phyloP scores from a whole-genome alignment of 441 rosid species.

The Cnidoscolus chayamansa region DNA sequence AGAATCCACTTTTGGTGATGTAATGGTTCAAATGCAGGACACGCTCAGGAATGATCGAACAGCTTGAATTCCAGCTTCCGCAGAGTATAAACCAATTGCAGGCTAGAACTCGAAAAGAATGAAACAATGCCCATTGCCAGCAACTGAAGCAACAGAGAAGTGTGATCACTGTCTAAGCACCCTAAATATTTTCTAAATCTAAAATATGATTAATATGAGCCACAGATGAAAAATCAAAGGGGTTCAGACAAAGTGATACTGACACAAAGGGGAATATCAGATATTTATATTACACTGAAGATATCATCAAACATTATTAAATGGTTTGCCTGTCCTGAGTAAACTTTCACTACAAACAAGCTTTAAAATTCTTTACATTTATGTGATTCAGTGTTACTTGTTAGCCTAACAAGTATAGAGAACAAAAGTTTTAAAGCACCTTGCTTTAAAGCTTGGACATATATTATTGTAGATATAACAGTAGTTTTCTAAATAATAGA shows the following conservation, averaged over 20 bases:
- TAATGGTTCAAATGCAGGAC: neutral
- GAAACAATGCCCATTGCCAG: neutral
- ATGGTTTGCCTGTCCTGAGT: neutral
- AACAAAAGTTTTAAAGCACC: neutral
- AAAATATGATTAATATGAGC: neutral
- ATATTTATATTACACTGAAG: neutral
- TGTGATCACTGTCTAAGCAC: neutral
- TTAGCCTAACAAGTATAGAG: neutral
- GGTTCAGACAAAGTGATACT: neutral
- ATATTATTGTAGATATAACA: neutral
- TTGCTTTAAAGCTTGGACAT: neutral
- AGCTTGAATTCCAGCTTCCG: constrained; percentile 4
- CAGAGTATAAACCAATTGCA: neutral
- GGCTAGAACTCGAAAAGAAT: neutral
- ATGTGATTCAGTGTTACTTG: neutral
- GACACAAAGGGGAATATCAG: neutral
- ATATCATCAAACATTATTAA: neutral
- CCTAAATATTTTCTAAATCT: neutral
- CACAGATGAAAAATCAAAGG: neutral
- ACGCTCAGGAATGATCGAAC: neutral
- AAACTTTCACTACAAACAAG: neutral
- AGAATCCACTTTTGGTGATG: neutral
- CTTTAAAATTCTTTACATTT: neutral
- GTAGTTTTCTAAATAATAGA: neutral
- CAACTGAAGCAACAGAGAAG: neutral